A percentile compares a stretch with the other conserved stretches of the same genome.
Conservation (phyloP, 257 asterid species). For the Henckelia pumila region DNA sequence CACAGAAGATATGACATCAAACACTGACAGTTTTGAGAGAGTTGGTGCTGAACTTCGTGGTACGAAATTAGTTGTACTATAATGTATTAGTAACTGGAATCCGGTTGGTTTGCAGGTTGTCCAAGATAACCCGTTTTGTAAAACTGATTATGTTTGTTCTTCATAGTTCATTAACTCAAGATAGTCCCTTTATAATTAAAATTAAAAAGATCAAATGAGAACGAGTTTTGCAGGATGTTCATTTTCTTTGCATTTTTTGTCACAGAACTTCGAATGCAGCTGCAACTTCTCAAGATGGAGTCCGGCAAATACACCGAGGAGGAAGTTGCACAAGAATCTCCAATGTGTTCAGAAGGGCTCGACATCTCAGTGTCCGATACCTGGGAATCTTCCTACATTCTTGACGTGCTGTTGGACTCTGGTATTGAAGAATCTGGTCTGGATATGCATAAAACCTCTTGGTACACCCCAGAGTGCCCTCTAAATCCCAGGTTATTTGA, state of each 20-base stretch:
- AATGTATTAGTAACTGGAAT: neutral
- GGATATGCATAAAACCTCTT: constrained; percentile 32
- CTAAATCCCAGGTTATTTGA: constrained; percentile 58
- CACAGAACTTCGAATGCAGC: constrained; percentile 73
- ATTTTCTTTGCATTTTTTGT: constrained; percentile 4
- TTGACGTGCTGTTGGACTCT: constrained; percentile 49
- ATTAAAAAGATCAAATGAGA: neutral
- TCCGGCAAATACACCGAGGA: constrained; percentile 50
- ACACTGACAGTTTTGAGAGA: constrained; percentile 71
- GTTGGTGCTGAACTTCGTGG: constrained; percentile 83
- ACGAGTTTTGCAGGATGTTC: neutral
- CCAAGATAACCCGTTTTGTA: neutral
- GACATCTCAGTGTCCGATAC: constrained; percentile 26
- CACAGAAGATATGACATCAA: constrained; percentile 51
- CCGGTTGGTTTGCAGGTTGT: neutral
- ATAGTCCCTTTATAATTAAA: too few relatives aligned
- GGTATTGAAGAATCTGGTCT: constrained; percentile 54
- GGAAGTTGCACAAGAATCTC: constrained; percentile 34
- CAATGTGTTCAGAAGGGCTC: constrained; percentile 32
- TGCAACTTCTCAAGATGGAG: constrained; percentile 85
- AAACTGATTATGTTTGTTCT: too few relatives aligned
- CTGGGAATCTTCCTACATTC: constrained; percentile 62
- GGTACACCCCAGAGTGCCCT: constrained; percentile 63
- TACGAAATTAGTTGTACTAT: constrained; percentile 31
- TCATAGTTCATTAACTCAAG: too few relatives aligned